Conservation (phyloP, 2,329 filamentous ascomycete genomes). For the Aspergillus sp. region DNA sequence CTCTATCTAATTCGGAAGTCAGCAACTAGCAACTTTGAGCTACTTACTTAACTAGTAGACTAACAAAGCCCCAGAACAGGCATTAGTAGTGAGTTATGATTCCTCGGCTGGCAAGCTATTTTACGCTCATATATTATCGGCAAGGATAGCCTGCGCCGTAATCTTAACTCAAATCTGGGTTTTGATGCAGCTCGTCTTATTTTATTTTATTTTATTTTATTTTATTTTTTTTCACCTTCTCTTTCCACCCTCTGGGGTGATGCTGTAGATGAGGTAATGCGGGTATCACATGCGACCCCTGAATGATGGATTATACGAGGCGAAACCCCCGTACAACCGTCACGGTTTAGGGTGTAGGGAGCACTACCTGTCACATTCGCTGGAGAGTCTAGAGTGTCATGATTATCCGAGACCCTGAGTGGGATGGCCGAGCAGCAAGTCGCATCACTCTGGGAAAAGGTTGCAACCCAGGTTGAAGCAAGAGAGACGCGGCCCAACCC, state of each 20-base stretch:
- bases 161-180: not conserved
- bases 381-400: not conserved
- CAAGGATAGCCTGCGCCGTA: not conserved
- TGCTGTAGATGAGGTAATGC: slow-evolving; percentile 3
- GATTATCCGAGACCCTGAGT: slow-evolving; percentile 12
- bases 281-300: not conserved
- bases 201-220: not conserved
- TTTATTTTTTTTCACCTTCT: no score
- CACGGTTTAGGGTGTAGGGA: slow-evolving; percentile 4
- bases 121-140: not conserved
- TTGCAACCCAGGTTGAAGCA: slow-evolving; percentile 6
- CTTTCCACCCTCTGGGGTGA: no score
- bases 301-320: not conserved
- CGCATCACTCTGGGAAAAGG: slow-evolving; percentile 3
- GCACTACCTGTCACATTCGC: slow-evolving; percentile 7
- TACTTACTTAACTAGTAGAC: no score
- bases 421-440: not conserved
- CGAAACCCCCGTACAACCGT: not conserved
- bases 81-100: not conserved
- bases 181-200: not conserved
- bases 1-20: not conserved
- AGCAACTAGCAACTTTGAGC: not conserved
- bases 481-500: slow-evolving; percentile 23
- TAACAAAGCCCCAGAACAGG: not conserved
- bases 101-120: not conserved